These are phyloP conservation scores for Picocystis sp. DNA, from an alignment of 163 green algal species.

Conservation along the genomic window DNA sequence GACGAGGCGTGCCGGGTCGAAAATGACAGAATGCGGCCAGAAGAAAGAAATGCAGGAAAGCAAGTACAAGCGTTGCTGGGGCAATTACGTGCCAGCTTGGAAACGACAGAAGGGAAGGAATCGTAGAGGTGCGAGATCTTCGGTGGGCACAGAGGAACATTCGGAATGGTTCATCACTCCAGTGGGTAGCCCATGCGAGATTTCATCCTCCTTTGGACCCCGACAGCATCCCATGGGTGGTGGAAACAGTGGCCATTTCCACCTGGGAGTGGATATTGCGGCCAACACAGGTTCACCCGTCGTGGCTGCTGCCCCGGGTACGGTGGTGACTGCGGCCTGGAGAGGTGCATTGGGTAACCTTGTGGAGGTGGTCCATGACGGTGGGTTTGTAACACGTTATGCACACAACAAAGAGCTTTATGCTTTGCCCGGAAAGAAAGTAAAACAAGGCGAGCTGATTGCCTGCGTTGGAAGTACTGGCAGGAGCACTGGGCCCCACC, in stretches of 20 bases:
- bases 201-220: too few species aligned
- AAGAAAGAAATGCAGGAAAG: too few species aligned
- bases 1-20: too few species aligned
- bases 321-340: constrained; percentile 13
- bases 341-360: constrained; percentile 17
- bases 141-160: too few species aligned
- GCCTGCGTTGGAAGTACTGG: constrained; percentile 5
- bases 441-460: constrained; percentile 6
- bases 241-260: neutral
- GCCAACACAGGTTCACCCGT: constrained; percentile 6
- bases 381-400: constrained; percentile 17
- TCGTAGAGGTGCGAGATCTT: too few species aligned
- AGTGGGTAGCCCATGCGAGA: too few species aligned
- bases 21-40: too few species aligned
- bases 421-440: constrained; percentile 2
- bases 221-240: too few species aligned
- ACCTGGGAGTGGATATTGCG: constrained; percentile 9
- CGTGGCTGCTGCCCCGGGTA: constrained; percentile 1
- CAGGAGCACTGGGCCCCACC: constrained; percentile 8
- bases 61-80: too few species aligned
- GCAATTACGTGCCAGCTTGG: too few species aligned
- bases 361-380: constrained; percentile 15
- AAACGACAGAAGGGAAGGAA: too few species aligned
- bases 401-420: constrained; percentile 14
- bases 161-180: too few species aligned